These are phyloP conservation scores for Raffaelea albimanens DNA, from an alignment of 2,329 filamentous ascomycete genomes.

Conservation along the genomic window DNA sequence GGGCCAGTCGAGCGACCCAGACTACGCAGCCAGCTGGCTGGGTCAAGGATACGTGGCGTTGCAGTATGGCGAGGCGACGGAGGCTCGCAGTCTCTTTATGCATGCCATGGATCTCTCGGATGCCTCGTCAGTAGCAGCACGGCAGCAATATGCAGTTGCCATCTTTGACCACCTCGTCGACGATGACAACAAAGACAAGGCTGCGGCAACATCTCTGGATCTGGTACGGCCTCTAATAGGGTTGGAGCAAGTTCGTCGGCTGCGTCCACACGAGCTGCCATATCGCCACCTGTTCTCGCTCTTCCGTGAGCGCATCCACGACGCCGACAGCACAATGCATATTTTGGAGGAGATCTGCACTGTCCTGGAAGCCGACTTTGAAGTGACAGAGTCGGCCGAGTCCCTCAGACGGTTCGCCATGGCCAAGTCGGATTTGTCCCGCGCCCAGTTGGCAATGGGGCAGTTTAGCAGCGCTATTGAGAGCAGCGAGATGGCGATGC, in stretches of 20 bases:
- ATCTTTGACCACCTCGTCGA: slow-evolving; percentile 73
- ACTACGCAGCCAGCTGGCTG: slow-evolving; percentile 88
- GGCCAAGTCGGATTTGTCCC: slow-evolving; percentile 76
- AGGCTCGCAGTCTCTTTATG: slow-evolving; percentile 78
- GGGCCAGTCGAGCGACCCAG: slow-evolving; percentile 88
- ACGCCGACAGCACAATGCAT: slow-evolving; percentile 53
- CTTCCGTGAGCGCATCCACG: slow-evolving; percentile 70
- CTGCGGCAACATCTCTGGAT: slow-evolving; percentile 43
- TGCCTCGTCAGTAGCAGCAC: slow-evolving; percentile 61
- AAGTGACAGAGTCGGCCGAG: slow-evolving; percentile 66
- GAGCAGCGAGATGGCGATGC: slow-evolving; percentile 70
- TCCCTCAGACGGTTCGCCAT: slow-evolving; percentile 70
- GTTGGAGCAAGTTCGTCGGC: slow-evolving; percentile 66
- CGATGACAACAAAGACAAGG: slow-evolving; percentile 23
- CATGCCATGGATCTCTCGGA: slow-evolving; percentile 92
- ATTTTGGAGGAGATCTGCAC: slow-evolving; percentile 59
- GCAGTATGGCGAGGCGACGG: slow-evolving; percentile 60
- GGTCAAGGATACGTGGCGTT: slow-evolving; percentile 83
- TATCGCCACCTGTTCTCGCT: slow-evolving; percentile 72
- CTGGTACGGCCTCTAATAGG: slow-evolving; percentile 85
- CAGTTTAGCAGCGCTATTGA: slow-evolving; percentile 62
- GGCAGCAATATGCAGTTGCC: slow-evolving; percentile 70
- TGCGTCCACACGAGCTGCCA: slow-evolving; percentile 60
- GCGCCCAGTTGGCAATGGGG: slow-evolving; percentile 65
- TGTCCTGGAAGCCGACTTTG: slow-evolving; percentile 70